Evolutionary conservation across 805 yeast genomes (phyloP).

Genomic region (Hanseniaspora nectarophila): DNA sequence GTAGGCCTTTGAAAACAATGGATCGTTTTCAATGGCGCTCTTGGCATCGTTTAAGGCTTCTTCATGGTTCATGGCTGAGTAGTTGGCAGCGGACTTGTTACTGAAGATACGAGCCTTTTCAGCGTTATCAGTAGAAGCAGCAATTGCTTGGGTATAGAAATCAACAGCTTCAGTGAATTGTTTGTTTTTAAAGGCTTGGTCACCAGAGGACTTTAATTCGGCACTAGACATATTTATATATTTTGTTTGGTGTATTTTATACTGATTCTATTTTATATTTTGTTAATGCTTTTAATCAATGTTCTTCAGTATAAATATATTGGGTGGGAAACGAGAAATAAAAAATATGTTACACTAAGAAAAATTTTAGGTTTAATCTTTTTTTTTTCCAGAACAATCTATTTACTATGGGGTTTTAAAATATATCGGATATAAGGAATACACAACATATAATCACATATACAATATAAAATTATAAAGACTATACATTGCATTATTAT

Average conservation of each 20-base stretch:
- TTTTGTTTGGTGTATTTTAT: too few relatives aligned
- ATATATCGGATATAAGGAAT: not conserved
- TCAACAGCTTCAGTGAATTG: constrained; percentile 45
- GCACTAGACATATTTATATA: constrained; percentile 5
- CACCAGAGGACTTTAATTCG: constrained; percentile 68
- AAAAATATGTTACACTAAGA: too few relatives aligned
- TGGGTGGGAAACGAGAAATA: not conserved
- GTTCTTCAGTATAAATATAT: not conserved
- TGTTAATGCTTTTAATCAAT: not conserved
- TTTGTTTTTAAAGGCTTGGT: constrained; percentile 37
- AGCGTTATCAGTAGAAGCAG: not conserved
- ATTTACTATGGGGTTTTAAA: too few relatives aligned
- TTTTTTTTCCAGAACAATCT: not conserved
- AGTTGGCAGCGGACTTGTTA: constrained; percentile 84
- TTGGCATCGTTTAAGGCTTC: constrained; percentile 78
- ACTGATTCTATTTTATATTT: too few relatives aligned
- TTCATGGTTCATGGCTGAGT: constrained; percentile 61
- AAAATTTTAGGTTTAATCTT: too few relatives aligned
- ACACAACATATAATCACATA: too few relatives aligned
- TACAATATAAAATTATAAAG: too few relatives aligned
- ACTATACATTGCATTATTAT: too few relatives aligned
- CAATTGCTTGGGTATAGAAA: constrained; percentile 65
- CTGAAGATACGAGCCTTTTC: constrained; percentile 79
- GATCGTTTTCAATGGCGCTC: constrained; percentile 66
- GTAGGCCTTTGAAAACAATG: constrained; percentile 91